Evolutionary conservation across 1,284 basidiomycete genomes (phyloP), one percentile per base, ranked within the genome.

Genomic region (Heliocybe sulcata): DNA sequence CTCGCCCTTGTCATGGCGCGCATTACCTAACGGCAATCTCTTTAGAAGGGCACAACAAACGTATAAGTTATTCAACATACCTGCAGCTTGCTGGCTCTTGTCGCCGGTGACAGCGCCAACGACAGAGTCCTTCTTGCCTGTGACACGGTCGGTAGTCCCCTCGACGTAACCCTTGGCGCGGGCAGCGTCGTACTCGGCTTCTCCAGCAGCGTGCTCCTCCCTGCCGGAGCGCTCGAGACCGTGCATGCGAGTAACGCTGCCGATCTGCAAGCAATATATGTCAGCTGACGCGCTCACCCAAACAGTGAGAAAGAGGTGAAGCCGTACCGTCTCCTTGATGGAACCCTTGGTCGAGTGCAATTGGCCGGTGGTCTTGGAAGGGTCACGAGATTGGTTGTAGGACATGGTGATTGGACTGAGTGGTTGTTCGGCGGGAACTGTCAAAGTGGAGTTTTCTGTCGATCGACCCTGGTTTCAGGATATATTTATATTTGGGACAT

Each of bases 1-100:
- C 58, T 78, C 63, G 1, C 86, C 86, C 64, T 84, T 85, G 64
- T 84, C 81, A 22, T 85, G 75, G 59, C 72, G 74, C 1, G 70
- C 54, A 55, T 85, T 82, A 2, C 83, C 82, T 81, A n/a, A 4
- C 23, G 35, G 42, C 10, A 8, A 45, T 22, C 9, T 38, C 58
- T 53, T 57, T 35, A 51, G 54, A 11, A 42, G 6, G 16, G 42
- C 8, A 42, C 45, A 51, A 42, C 3, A 2, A 8, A n/a, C 22
- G 10, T 50, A n/a, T 23, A 50, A 10, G 20, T 9, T 10, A 10
- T 50, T n/a, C 48, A 45, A 45, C 42, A 16, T 6, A 62, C 75
- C 76, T 20, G 63, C 58, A 25, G 65, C 56, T 60, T 79, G 72
- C 61, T 79, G 72, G 11, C 63, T 31, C 65, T 74, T 72, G 66